A percentile compares a stretch with the other conserved stretches of the same genome.
Conservation (phyloP, 805 yeast species). For the Ogataea methylovora region DNA sequence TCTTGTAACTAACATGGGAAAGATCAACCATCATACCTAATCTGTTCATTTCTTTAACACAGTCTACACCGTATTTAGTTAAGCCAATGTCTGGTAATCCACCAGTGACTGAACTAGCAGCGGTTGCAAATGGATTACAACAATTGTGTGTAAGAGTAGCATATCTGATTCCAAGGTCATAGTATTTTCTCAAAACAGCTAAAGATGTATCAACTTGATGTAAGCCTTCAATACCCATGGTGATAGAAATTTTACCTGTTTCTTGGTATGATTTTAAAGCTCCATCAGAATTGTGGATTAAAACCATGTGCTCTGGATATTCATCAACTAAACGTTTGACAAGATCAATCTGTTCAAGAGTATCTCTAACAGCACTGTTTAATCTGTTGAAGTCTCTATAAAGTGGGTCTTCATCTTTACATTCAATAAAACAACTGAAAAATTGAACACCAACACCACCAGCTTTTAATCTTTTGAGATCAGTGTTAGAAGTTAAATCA, state of each 20-base stretch:
- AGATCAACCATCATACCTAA: conserved; percentile 47
- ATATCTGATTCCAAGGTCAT: conserved; percentile 41
- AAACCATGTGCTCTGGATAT: conserved; percentile 29
- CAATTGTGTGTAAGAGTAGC: conserved; percentile 46
- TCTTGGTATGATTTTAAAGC: conserved; percentile 27
- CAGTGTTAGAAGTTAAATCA: conserved; percentile 33
- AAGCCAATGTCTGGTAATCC: conserved; percentile 40
- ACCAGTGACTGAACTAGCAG: conserved; percentile 36
- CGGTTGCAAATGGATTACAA: conserved; percentile 48
- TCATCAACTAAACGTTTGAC: conserved; percentile 32
- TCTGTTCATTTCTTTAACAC: conserved; percentile 42
- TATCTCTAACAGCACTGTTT: conserved; percentile 39
- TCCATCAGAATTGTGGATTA: conserved; percentile 31
- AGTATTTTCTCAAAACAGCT: conserved; percentile 39
- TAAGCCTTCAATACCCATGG: conserved; percentile 45
- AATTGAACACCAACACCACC: conserved; percentile 42
- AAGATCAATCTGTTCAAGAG: conserved; percentile 45
- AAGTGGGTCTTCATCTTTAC: conserved; percentile 30
- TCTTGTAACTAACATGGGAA: conserved; percentile 39
- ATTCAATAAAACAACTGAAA: conserved; percentile 38
- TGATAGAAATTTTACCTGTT: conserved; percentile 31
- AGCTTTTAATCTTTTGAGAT: conserved; percentile 28
- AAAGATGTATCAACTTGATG: conserved; percentile 42
- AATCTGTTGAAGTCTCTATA: conserved; percentile 37
- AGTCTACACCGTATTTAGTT: conserved; percentile 31